These are phyloP conservation scores for Suillus sp. DNA, from an alignment of 768 basidiomycete genomes.

Conservation along the genomic window DNA sequence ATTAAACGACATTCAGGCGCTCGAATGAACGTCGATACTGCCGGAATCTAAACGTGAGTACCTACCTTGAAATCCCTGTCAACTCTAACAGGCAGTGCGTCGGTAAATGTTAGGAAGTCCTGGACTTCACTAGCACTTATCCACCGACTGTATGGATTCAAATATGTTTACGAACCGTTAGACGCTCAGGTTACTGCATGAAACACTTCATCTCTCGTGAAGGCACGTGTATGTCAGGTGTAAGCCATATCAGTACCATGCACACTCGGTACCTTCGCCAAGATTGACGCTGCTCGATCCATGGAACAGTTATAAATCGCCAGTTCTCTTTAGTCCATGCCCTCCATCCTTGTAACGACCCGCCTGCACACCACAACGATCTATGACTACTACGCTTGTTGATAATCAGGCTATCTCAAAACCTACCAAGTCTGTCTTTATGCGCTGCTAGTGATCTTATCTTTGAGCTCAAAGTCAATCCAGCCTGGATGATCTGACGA, in stretches of 20 bases:
- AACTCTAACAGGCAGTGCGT: no score
- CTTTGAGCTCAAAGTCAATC: not conserved
- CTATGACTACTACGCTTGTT: not conserved
- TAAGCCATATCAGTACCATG: no score
- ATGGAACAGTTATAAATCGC: not conserved
- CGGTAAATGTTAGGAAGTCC: no score
- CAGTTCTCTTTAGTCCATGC: not conserved
- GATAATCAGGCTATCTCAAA: not conserved
- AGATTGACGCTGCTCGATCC: conserved; percentile 1
- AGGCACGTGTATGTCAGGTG: no score
- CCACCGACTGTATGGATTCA: not conserved
- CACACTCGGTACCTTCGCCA: no score
- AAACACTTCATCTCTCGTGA: no score
- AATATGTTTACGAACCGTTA: not conserved
- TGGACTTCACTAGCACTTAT: not conserved
- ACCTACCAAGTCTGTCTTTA: conserved; percentile 1
- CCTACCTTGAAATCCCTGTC: not conserved
- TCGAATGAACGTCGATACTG: no score
- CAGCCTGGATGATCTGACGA: not conserved
- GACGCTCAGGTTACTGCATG: no score
- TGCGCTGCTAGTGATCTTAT: not conserved
- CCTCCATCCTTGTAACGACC: not conserved
- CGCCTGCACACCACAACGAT: not conserved
- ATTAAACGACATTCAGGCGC: not conserved
- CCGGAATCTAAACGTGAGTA: not conserved